Base-by-base conservation (phyloP, 1,284 basidiomycete genomes). In the Apiotrichum siamense region DNA sequence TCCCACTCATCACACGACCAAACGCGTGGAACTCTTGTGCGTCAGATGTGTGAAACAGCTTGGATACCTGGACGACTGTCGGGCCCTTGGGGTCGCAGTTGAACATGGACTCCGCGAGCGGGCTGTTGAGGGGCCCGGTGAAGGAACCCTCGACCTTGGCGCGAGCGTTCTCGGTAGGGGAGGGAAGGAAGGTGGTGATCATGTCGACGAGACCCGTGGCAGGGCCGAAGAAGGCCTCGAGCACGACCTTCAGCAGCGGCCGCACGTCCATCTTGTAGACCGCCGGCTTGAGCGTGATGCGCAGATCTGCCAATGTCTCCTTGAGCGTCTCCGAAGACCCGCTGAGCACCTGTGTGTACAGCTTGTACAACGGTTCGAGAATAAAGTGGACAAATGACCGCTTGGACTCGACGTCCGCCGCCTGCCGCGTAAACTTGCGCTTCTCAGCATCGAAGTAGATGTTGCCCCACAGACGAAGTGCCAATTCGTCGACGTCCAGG, bases 181-280 rank as follows among this genome's bases (percentile, higher is more conserved):
- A 88, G 2, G 96, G 96, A 15, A 99, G 82, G 68, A 91, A 82
- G 56, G 90, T 83, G 15, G 85, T 84, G 58, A 98, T 85, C 78
- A 98, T 83, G 73, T 98, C 96, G 29, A 96, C 83, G 53, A 99
- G 77, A 0, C 94, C 94, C 0, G 82, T 84, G 2, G 88, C 78
- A 13, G 85, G 82, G 4, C 96, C 94, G 65, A 99, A 97, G 79
- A 99, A 99, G 63, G 97, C 90, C 64, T 88, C 87, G 57, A 97
- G 77, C 4, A 97, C 86, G 39, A 88, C 88, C 76, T 96, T 94
- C 57, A 99, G 78, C 52, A 99, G 75, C 4, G 96, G 94, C 48
- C 93, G 79, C 9, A 94, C 92, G 69, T 98, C 96, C 85, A 97
- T 94, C 78, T 97, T 97, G 80, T 86, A 98, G 80, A 89, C 88